A percentile compares a stretch with the other conserved stretches of the same genome.
Conservation (phyloP, 1,284 basidiomycete species). For the Apiotrichum domesticum region DNA sequence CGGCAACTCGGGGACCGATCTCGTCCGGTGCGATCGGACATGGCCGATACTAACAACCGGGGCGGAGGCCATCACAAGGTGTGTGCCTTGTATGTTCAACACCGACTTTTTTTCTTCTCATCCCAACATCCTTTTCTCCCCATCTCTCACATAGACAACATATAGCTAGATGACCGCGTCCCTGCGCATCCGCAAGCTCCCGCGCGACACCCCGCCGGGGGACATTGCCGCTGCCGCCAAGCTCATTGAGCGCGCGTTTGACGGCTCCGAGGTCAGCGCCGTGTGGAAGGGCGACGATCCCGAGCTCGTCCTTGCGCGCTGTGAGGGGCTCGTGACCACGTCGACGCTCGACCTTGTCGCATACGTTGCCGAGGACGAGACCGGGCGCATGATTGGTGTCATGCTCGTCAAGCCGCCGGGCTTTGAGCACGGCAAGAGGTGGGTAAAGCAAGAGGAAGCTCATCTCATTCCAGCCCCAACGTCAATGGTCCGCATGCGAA, state of each 20-base stretch:
- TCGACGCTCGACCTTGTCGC: slow-evolving; percentile 8
- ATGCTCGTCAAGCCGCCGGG: slow-evolving; percentile 15
- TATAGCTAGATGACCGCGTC: too few relatives aligned
- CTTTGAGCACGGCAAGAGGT: slow-evolving; percentile 14
- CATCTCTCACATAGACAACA: too few relatives aligned
- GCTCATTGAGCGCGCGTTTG: slow-evolving; percentile 1
- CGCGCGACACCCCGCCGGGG: background rate
- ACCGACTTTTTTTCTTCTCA: too few relatives aligned
- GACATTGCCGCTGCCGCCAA: background rate
- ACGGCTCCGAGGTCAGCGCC: background rate
- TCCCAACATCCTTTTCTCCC: too few relatives aligned
- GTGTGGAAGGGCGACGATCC: slow-evolving; percentile 4
- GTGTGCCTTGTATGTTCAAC: too few relatives aligned
- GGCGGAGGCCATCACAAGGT: too few relatives aligned
- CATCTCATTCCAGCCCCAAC: slow-evolving; percentile 2
- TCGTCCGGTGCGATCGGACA: too few relatives aligned
- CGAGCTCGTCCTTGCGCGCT: background rate
- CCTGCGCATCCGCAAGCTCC: background rate
- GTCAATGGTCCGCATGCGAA: slow-evolving; percentile 8
- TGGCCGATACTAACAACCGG: too few relatives aligned
- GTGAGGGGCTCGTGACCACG: background rate
- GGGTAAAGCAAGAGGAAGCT: background rate
- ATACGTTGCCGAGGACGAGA: slow-evolving; percentile 2
- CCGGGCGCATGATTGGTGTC: slow-evolving; percentile 3
- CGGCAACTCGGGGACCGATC: too few relatives aligned